phyloP scores from a whole-genome alignment of 768 basidiomycete species.

The Psilocybe tampanensis region DNA sequence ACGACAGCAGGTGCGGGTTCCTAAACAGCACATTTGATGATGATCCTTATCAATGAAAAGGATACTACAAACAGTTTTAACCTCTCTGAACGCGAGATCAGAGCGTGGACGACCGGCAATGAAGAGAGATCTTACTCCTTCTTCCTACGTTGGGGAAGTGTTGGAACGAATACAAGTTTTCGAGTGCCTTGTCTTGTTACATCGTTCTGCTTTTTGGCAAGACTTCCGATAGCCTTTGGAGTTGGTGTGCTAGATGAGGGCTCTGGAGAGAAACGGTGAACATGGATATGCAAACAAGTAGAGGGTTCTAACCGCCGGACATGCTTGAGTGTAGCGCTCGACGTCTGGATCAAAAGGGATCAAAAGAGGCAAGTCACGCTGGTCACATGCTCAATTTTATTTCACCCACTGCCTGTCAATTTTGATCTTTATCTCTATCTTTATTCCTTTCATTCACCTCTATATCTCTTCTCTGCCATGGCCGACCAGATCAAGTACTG shows the following conservation, averaged over 20 bases:
- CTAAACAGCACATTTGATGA: slow-evolving; percentile 31
- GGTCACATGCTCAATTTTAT: slow-evolving; percentile 17
- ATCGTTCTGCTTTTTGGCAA: slow-evolving; percentile 72
- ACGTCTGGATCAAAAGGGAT: slow-evolving; percentile 11
- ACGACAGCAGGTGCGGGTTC: slow-evolving; percentile 43
- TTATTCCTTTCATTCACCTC: slow-evolving; percentile 10
- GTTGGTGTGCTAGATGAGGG: slow-evolving; percentile 35
- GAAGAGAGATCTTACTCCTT: slow-evolving; percentile 56
- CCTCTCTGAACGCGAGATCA: slow-evolving; percentile 46
- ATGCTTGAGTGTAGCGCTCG: slow-evolving; percentile 16
- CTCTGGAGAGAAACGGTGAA: slow-evolving; percentile 25
- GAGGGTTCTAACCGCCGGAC: slow-evolving; percentile 22
- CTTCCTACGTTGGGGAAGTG: slow-evolving; percentile 72
- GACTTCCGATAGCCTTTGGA: slow-evolving; percentile 73
- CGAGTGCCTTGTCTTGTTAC: slow-evolving; percentile 74
- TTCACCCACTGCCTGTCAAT: neutral
- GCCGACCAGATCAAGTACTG: slow-evolving; percentile 55
- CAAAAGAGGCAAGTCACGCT: slow-evolving; percentile 16
- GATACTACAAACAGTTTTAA: slow-evolving; percentile 54
- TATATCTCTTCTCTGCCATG: slow-evolving; percentile 29
- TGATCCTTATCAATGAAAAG: neutral
- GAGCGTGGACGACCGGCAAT: neutral
- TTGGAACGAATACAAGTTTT: slow-evolving; percentile 82
- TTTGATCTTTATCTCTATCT: slow-evolving; percentile 10
- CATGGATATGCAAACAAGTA: neutral